Evolutionary conservation across 257 asterid species (phyloP).

Genomic region (Phtheirospermum japonicum): DNA sequence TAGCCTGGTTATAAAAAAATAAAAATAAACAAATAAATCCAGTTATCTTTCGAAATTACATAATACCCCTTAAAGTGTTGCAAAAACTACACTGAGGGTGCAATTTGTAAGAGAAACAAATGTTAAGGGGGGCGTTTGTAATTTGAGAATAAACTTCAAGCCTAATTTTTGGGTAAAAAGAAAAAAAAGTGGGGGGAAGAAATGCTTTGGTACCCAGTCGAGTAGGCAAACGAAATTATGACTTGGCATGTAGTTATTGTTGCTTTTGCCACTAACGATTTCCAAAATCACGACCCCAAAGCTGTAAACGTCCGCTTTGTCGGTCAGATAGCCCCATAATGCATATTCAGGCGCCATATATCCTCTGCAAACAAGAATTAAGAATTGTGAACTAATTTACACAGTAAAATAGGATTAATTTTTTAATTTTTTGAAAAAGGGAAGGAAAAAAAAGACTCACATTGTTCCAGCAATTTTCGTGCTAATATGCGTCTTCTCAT

Average conservation of each 20-base stretch:
- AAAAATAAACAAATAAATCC: too few relatives aligned
- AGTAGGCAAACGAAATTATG: slow-evolving; percentile 67
- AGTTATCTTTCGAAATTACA: too few relatives aligned
- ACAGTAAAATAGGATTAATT: background rate
- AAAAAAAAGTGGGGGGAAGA: background rate
- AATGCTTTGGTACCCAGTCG: slow-evolving; percentile 57
- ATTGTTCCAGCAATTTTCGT: slow-evolving; percentile 89
- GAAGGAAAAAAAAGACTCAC: slow-evolving; percentile 40
- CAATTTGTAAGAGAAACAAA: background rate
- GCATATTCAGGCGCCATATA: slow-evolving; percentile 97
- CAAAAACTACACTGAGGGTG: too few relatives aligned
- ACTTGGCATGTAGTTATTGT: slow-evolving; percentile 66
- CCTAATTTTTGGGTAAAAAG: background rate
- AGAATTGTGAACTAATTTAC: background rate
- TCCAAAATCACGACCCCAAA: slow-evolving; percentile 79
- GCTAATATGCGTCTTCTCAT: slow-evolving; percentile 76
- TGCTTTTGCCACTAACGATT: slow-evolving; percentile 79
- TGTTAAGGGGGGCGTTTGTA: background rate
- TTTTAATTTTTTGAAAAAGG: too few relatives aligned
- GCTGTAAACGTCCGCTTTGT: slow-evolving; percentile 91
- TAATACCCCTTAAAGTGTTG: too few relatives aligned
- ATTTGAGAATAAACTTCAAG: background rate
- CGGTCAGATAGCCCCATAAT: slow-evolving; percentile 77
- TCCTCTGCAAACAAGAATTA: slow-evolving; percentile 52
- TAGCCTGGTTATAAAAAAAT: too few relatives aligned